A percentile compares a stretch with the other conserved stretches of the same genome.
These are phyloP conservation scores for Diplocarpon rosae DNA, from an alignment of 2,329 filamentous ascomycete species.

Conservation along the genomic window DNA sequence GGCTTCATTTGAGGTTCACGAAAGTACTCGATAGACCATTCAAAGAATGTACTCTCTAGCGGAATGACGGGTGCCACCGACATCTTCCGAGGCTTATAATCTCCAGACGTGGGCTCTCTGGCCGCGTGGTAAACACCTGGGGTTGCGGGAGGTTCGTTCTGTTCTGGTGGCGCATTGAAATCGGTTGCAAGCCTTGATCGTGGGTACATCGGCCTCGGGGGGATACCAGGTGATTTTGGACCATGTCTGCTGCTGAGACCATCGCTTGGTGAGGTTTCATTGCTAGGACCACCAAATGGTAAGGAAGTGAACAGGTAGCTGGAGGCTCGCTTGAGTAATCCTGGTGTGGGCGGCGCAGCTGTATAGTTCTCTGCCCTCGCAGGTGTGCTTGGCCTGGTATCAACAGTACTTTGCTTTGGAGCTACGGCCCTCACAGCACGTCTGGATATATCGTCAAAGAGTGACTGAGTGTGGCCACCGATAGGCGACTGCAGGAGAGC, in stretches of 20 bases:
- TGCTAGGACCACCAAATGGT: constrained; percentile 35
- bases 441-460: constrained; percentile 63
- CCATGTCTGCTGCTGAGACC: constrained; percentile 12
- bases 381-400: constrained; percentile 25
- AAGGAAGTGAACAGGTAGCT: constrained; percentile 44
- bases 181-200: constrained; percentile 41
- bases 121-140: constrained; percentile 65
- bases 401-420: constrained; percentile 16
- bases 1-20: constrained; percentile 97
- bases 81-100: constrained; percentile 53
- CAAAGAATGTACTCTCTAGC: constrained; percentile 71
- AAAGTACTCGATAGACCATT: constrained; percentile 97
- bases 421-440: constrained; percentile 37
- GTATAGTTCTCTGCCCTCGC: constrained; percentile 20
- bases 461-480: constrained; percentile 53
- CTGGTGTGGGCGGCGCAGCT: constrained; percentile 42
- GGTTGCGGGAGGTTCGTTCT: constrained; percentile 56
- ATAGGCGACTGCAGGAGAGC: constrained; percentile 68
- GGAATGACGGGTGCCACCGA: constrained; percentile 55
- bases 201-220: constrained; percentile 18
- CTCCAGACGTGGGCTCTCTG: constrained; percentile 67
- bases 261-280: constrained; percentile 21
- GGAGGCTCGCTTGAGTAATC: constrained; percentile 51
- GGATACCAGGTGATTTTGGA: constrained; percentile 20
- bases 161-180: constrained; percentile 57